These are phyloP conservation scores for Hypocrella siamensis DNA, from an alignment of 2,329 filamentous ascomycete species.

Conservation along the genomic window DNA sequence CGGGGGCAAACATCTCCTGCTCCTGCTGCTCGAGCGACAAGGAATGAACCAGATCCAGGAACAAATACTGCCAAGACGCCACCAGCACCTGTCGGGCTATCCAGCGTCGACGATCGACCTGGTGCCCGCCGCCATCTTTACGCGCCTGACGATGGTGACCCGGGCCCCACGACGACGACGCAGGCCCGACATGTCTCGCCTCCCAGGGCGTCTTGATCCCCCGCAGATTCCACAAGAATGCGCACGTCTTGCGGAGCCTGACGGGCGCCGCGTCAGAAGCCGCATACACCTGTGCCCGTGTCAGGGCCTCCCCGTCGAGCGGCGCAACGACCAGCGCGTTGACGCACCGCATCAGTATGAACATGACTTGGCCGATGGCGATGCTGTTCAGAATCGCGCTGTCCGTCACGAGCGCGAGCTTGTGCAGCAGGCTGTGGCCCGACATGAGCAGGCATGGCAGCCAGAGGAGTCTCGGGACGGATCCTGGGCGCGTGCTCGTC, in stretches of 20 bases:
- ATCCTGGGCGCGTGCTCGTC: not conserved
- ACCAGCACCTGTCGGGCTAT: not conserved
- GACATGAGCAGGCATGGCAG: not conserved
- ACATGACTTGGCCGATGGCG: not conserved
- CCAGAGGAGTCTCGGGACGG: not conserved
- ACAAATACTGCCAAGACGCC: slow-evolving; percentile 1
- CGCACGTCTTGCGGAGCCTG: not conserved
- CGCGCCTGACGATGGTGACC: too few species aligned
- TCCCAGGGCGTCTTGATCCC: slow-evolving; percentile 1
- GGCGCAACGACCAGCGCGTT: not conserved
- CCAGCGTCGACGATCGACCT: not conserved
- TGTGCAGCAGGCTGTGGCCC: not conserved
- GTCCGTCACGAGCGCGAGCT: not conserved
- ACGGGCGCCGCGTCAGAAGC: not conserved
- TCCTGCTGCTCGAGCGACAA: not conserved
- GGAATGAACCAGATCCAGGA: not conserved
- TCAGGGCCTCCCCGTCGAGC: not conserved
- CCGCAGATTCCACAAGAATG: slow-evolving; percentile 1
- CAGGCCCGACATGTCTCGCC: not conserved
- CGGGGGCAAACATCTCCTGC: not conserved
- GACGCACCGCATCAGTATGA: not conserved
- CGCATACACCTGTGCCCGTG: not conserved
- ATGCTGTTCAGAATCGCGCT: not conserved
- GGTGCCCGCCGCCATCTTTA: not conserved
- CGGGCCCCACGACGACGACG: too few species aligned